Evolutionary conservation across 805 yeast genomes (phyloP), one percentile per base, ranked within the genome.

Genomic region (Lipomyces oligophaga): DNA sequence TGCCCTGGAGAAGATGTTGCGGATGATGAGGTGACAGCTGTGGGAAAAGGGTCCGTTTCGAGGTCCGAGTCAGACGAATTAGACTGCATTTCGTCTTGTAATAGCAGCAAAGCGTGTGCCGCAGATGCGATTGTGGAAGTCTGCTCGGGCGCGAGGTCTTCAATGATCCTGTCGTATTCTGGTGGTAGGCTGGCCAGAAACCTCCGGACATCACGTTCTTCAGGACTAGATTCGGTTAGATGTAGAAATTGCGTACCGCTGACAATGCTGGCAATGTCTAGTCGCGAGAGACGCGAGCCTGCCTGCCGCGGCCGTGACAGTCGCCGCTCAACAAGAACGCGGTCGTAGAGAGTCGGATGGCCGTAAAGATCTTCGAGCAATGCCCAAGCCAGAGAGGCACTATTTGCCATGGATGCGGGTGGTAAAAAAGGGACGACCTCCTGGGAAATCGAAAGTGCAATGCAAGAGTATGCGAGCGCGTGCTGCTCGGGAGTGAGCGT

Each of bases 131-230:
- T n/a, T n/a, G n/a, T n/a, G n/a, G n/a, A n/a, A n/a, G n/a, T n/a
- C 27, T 49, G 43, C n/a, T 34, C 45, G 16, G 37, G 19, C 2
- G 42, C 24, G 3, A 49, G 27, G 15, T 37, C 11, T 5, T 18
- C 37, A 18, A 45, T 33, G 18, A 45, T 28, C 4, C 20, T n/a
- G 34, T 45, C 47, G 27, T 34, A 49, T 11, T 28, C 20, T 19
- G 41, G 45, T 7, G 54, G 54, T 6, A 49, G 24, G n/a, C 46
- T 24, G 26, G 47, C 28, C 13, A 49, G 43, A 16, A 49, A 38
- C 25, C 33, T 43, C n/a, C 50, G 24, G 11, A 38, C 35, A 13
- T n/a, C n/a, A n/a, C n/a, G n/a, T n/a, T n/a, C n/a, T n/a, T n/a
- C n/a, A n/a, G n/a, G n/a, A n/a, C n/a, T n/a, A n/a, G n/a, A n/a